Conservation (phyloP, 495 filamentous ascomycete species). For the Penicillium arizonense region DNA sequence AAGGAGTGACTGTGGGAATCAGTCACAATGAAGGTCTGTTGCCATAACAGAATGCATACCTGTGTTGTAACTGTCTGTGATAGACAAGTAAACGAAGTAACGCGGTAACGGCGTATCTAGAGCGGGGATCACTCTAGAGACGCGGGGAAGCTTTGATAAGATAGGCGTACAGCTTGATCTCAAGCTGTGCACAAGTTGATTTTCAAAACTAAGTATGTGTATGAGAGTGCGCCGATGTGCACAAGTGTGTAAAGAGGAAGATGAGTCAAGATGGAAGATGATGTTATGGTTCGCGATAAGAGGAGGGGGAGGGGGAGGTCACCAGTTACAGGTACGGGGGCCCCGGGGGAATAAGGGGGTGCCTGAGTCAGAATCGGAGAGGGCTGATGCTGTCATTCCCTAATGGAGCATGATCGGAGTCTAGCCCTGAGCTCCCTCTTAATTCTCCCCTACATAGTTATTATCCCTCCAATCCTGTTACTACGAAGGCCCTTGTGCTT, state of each 20-base stretch:
- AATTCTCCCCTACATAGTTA: neutral
- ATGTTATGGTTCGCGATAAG: conserved; percentile 13
- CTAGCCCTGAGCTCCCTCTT: neutral
- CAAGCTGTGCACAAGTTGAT: conserved; percentile 1
- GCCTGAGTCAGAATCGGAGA: conserved; percentile 5
- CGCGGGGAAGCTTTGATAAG: conserved; percentile 33
- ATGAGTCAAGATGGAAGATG: conserved; percentile 12
- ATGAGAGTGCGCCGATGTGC: too few relatives aligned
- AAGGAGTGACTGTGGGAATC: neutral
- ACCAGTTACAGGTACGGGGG: conserved; percentile 7
- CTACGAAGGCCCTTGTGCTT: conserved; percentile 6
- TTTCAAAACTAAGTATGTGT: neutral
- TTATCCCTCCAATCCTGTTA: conserved; percentile 1
- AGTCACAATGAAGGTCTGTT: neutral
- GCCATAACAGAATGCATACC: neutral
- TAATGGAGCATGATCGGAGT: neutral
- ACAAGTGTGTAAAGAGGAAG: conserved; percentile 5
- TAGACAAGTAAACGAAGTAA: neutral
- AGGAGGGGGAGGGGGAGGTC: conserved; percentile 7
- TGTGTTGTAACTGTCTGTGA: neutral
- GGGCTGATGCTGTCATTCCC: conserved; percentile 17
- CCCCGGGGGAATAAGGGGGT: neutral
- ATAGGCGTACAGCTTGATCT: conserved; percentile 16
- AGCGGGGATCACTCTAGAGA: conserved; percentile 26
- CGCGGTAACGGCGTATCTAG: conserved; percentile 18